phyloP scores from a whole-genome alignment of 169 alveolate species.

The Plasmodium vivax region DNA sequence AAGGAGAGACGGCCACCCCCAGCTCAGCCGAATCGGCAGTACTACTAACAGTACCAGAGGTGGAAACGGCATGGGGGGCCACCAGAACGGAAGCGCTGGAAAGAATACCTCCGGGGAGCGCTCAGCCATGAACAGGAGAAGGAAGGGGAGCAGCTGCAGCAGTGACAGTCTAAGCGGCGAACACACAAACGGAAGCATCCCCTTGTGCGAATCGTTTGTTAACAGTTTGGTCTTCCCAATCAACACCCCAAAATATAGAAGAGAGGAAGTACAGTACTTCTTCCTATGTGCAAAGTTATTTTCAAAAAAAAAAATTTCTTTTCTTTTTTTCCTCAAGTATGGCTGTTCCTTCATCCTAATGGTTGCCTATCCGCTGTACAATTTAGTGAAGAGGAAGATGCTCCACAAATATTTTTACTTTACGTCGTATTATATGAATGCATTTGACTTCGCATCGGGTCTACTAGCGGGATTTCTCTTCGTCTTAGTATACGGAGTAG shows the following conservation, averaged over 20 bases:
- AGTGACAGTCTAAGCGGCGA: not conserved
- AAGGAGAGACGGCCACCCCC: not conserved
- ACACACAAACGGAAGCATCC: not conserved
- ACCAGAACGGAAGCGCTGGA: not conserved
- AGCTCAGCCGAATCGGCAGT: not conserved
- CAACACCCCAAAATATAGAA: slow-evolving; percentile 54
- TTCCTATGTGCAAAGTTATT: slow-evolving; percentile 53
- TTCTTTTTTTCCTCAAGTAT: slow-evolving; percentile 27
- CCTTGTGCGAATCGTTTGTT: slow-evolving; percentile 19
- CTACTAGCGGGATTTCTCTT: slow-evolving; percentile 13
- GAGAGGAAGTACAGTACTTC: slow-evolving; percentile 23
- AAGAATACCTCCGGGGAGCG: not conserved
- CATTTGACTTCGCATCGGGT: slow-evolving; percentile 47
- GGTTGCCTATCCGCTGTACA: slow-evolving; percentile 50
- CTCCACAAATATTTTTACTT: slow-evolving; percentile 10
- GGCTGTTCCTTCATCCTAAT: slow-evolving; percentile 8
- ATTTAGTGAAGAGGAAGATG: slow-evolving; percentile 35
- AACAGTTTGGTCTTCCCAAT: slow-evolving; percentile 12
- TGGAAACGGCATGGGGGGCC: not conserved
- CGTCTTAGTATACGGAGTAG: slow-evolving; percentile 45
- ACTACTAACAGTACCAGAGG: not conserved
- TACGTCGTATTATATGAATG: slow-evolving; percentile 41
- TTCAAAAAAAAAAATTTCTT: not conserved
- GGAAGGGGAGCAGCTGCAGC: not conserved
- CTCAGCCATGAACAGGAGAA: not conserved